phyloP scores from a whole-genome alignment of 352 stramenopile genomes.

The Phytophthora quininea region DNA sequence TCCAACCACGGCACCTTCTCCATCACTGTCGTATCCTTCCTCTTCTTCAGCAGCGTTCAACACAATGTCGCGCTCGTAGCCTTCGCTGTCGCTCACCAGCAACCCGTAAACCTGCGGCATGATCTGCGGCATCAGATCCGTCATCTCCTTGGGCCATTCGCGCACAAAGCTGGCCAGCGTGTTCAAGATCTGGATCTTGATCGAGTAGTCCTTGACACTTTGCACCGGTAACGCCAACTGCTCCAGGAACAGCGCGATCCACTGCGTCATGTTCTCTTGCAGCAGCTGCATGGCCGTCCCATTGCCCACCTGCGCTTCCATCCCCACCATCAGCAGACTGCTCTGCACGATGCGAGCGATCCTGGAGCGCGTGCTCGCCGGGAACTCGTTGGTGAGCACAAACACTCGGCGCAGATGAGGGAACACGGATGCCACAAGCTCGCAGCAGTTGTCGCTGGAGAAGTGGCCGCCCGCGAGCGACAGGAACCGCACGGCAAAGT shows the following conservation, averaged over 20 bases:
- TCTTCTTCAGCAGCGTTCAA: slow-evolving; percentile 53
- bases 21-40: slow-evolving; percentile 82
- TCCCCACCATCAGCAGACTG: slow-evolving; percentile 82
- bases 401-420: slow-evolving; percentile 77
- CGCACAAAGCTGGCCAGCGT: slow-evolving; percentile 81
- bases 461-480: slow-evolving; percentile 76
- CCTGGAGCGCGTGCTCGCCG: slow-evolving; percentile 52
- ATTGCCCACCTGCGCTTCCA: slow-evolving; percentile 83
- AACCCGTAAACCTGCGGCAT: slow-evolving; percentile 74
- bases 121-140: slow-evolving; percentile 69
- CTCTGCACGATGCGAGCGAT: slow-evolving; percentile 81
- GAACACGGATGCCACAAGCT: slow-evolving; percentile 76
- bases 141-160: slow-evolving; percentile 86
- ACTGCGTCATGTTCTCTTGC: slow-evolving; percentile 68
- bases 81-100: slow-evolving; percentile 45
- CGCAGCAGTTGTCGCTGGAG: slow-evolving; percentile 80
- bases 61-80: slow-evolving; percentile 68
- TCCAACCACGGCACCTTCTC: slow-evolving; percentile 67
- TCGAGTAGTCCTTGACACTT: slow-evolving; percentile 58
- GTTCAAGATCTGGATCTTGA: slow-evolving; percentile 82
- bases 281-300: slow-evolving; percentile 57
- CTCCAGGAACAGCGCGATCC: slow-evolving; percentile 73
- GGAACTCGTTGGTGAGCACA: slow-evolving; percentile 48
- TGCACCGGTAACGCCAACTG: slow-evolving; percentile 52
- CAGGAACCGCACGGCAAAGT: slow-evolving; percentile 78